These are phyloP conservation scores for Nannochloropsis salina DNA, from an alignment of 108 stramenopile genomes.

Conservation along the genomic window DNA sequence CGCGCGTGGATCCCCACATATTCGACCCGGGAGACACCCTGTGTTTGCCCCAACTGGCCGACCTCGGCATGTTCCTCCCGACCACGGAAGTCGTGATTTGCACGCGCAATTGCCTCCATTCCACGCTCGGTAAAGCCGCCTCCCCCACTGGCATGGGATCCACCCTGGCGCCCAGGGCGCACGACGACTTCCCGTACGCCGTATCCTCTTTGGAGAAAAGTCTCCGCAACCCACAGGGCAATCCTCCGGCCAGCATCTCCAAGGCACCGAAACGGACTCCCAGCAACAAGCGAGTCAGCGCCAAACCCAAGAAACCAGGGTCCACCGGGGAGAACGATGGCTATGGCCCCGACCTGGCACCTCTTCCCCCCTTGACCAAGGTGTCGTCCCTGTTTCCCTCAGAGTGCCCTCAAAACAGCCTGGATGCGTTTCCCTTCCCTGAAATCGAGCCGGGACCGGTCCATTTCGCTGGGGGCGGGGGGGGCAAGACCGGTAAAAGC, in stretches of 20 bases:
- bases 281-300: neutral
- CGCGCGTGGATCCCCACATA: neutral
- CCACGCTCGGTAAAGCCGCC: neutral
- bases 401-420: neutral
- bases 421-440: neutral
- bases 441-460: neutral
- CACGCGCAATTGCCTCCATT: conserved; percentile 1
- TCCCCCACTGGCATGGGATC: neutral
- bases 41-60: neutral
- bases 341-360: neutral
- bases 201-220: neutral
- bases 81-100: neutral
- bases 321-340: neutral
- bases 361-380: neutral
- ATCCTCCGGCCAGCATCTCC: no score
- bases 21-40: neutral
- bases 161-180: neutral
- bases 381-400: neutral
- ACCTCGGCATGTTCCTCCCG: neutral
- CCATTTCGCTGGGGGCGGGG: neutral
- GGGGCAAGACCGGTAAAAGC: conserved; percentile 2
- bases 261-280: neutral
- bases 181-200: neutral
- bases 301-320: neutral
- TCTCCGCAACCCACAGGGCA: neutral